Evolutionary conservation across 148 eudicot species (phyloP).

Genomic region (Limonium bicolor): DNA sequence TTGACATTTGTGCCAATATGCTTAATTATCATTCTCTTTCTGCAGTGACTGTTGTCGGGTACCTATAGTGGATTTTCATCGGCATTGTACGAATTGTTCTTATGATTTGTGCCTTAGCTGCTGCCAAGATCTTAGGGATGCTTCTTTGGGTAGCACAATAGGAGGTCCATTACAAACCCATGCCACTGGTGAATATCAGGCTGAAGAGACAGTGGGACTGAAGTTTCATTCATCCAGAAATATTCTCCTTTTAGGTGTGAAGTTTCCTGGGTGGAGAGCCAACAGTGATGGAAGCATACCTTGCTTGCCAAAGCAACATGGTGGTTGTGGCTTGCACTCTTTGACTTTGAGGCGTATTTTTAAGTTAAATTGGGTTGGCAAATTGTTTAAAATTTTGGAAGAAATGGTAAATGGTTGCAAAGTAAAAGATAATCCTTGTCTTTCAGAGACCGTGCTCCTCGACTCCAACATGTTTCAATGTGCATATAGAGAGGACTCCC

Average conservation of each 20-base stretch:
- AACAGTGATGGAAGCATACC: slow-evolving; percentile 67
- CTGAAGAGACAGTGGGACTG: slow-evolving; percentile 11
- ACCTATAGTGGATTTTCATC: slow-evolving; percentile 90
- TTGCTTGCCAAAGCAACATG: slow-evolving; percentile 61
- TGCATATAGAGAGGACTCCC: slow-evolving; percentile 32
- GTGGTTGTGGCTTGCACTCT: slow-evolving; percentile 62
- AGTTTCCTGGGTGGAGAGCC: slow-evolving; percentile 64
- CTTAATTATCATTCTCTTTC: slow-evolving; percentile 1
- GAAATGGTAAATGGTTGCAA: slow-evolving; percentile 90
- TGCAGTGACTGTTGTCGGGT: slow-evolving; percentile 87
- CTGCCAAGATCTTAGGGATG: slow-evolving; percentile 82
- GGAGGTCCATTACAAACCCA: slow-evolving; percentile 16
- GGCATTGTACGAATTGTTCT: slow-evolving; percentile 77
- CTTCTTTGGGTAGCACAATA: slow-evolving; percentile 23
- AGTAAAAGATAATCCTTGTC: slow-evolving; percentile 16
- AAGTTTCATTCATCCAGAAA: slow-evolving; percentile 19
- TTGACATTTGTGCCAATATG: no score
- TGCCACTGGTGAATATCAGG: slow-evolving; percentile 12
- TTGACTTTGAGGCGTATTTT: slow-evolving; percentile 63
- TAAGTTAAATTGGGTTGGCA: slow-evolving; percentile 97
- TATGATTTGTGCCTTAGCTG: slow-evolving; percentile 91
- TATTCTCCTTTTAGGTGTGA: slow-evolving; percentile 23
- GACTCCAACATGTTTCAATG: slow-evolving; percentile 26
- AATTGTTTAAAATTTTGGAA: slow-evolving; percentile 76
- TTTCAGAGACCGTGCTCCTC: slow-evolving; percentile 10